Base-by-base conservation (phyloP, 2,329 filamentous ascomycete species). In the Colletotrichum sp. region DNA sequence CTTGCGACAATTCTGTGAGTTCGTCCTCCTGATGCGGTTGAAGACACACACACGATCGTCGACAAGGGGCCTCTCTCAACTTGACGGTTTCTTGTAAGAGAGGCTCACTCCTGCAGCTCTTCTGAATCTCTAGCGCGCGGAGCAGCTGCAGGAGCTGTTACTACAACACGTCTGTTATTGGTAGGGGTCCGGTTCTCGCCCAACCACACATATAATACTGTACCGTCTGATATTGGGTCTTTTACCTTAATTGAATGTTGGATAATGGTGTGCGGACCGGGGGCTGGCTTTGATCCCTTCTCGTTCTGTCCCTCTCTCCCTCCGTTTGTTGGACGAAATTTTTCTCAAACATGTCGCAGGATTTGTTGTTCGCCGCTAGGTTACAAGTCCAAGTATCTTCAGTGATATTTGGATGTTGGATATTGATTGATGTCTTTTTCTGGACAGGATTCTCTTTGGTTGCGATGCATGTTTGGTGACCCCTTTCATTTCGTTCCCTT, bases 281-380 rank as follows among this genome's bases (percentile, higher is more conserved):
- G 44, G 4, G 2, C 44, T 52, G 44, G 44, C 44, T 32, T 30
- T 32, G 28, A n/a, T n/a, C 18, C 28, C 59, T 62, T 21, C 28
- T 62, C 18, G 7, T 30, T 30, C 26, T 18, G 9, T 60, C 18
- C 18, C 18, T 62, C 28, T 32, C 28, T 62, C 10, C n/a, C 28
- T 30, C 26, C 18, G 24, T 32, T 34, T 32, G 62, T 39, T 64
- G 34, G 34, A 44, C 62, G 39, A 66, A 55, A 21, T 7, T 21
- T 57, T 62, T 49, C 69, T 75, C 69, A 67, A 72, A 75, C 72
- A 67, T 71, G 69, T 75, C 69, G 69, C 72, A 75, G 52, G 36
- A 66, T 67, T n/a, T 28, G 32, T 60, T 44, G 18, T 44, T 9
- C 34, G 32, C 32, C 62, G 32, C 62, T 39, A 59, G 55, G 26